phyloP scores from a whole-genome alignment of 2,329 filamentous ascomycete species.

The Uncinocarpus reesii region DNA sequence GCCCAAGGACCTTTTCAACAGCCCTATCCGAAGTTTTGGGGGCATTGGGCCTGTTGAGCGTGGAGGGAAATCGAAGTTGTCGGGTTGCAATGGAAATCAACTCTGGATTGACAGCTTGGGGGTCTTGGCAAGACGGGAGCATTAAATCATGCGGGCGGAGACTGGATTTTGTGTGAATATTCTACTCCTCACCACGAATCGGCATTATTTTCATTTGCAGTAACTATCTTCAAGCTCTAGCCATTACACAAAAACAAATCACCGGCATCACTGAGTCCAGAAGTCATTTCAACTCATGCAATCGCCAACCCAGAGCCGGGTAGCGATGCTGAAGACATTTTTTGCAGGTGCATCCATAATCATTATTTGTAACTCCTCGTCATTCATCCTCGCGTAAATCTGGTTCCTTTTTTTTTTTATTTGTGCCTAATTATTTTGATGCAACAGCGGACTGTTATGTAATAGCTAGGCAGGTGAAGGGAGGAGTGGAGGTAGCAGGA shows the following conservation, averaged over 20 bases:
- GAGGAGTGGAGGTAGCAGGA: neutral
- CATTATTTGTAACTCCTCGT: constrained; percentile 1
- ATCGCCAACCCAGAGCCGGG: neutral
- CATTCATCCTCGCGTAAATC: neutral
- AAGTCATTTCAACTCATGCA: neutral
- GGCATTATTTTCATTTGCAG: constrained; percentile 4
- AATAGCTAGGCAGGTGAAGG: neutral
- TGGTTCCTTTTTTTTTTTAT: neutral
- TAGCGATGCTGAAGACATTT: neutral
- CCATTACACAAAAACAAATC: constrained; percentile 1
- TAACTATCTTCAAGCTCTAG: constrained; percentile 7
- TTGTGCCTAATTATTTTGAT: neutral
- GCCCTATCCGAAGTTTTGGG: constrained; percentile 29
- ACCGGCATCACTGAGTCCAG: neutral
- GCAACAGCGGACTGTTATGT: neutral
- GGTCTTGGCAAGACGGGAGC: neutral
- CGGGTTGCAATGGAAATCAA: neutral
- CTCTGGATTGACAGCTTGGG: neutral
- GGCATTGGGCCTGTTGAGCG: constrained; percentile 27
- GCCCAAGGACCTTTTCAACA: constrained; percentile 28
- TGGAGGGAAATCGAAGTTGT: neutral
- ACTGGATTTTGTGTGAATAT: no score
- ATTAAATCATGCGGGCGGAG: no score
- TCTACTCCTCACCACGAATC: no score
- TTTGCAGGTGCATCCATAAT: neutral